phyloP scores from a whole-genome alignment of 202 grass and related monocot genomes.

The Tripidium arundinaceum region DNA sequence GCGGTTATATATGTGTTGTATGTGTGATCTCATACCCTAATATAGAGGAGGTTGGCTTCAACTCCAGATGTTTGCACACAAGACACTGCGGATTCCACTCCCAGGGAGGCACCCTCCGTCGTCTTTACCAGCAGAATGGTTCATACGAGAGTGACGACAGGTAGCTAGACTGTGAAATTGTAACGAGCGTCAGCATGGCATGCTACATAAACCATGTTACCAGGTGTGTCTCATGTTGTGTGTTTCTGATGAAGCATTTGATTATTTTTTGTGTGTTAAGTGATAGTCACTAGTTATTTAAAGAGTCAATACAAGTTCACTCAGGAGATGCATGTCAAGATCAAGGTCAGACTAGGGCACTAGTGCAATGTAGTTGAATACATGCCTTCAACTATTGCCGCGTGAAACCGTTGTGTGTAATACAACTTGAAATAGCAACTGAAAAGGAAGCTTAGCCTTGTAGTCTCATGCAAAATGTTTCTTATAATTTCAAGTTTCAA shows the following conservation, averaged over 20 bases:
- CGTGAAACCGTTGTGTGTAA: not conserved
- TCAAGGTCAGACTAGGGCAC: not conserved
- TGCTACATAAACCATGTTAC: not conserved
- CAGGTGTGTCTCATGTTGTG: not conserved
- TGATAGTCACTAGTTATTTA: not conserved
- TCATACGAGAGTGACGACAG: conserved; percentile 36
- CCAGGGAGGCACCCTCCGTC: conserved; percentile 71
- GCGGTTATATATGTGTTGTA: conserved; percentile 47
- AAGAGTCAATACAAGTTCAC: not conserved
- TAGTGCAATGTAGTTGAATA: not conserved
- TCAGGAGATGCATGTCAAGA: not conserved
- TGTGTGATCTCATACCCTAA: conserved; percentile 33
- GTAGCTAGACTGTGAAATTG: conserved; percentile 31
- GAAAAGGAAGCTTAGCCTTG: not conserved
- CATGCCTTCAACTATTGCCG: not conserved
- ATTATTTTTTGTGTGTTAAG: not conserved
- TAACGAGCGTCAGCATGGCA: not conserved
- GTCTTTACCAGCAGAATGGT: conserved; percentile 51
- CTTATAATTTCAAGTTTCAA: not conserved
- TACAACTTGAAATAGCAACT: not conserved
- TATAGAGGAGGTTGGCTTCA: conserved; percentile 34
- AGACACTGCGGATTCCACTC: conserved; percentile 73
- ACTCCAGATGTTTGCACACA: conserved; percentile 96
- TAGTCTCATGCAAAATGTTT: not conserved
- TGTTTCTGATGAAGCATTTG: not conserved